Base-by-base conservation (phyloP, 208 protist genomes). In the Crithidia bombi region DNA sequence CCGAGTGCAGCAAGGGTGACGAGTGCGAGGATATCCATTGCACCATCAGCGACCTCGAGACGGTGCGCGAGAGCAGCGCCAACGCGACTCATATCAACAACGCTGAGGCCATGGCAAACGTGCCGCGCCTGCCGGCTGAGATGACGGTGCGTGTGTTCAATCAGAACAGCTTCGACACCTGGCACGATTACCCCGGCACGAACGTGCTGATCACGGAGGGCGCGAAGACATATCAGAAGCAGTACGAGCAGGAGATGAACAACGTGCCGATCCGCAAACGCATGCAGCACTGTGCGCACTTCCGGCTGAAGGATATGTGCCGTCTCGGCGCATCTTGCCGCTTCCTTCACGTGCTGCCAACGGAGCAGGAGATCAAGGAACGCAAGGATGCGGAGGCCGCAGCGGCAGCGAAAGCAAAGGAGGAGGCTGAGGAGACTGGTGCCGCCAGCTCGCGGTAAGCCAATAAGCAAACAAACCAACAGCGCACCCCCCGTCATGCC, bases 271-370 rank as follows among this genome's bases (percentile, higher is more conserved):
- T 64, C 14, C 81, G 81, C 17, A 91, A 91, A 54, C 78, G 81
- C 70, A 95, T 95, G 90, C 90, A 95, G 71, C 90, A 95, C 75
- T 95, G 90, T 49, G 90, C 90, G 15, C 90, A 95, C 74, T 95
- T 95, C 55, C 85, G 86, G 21, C 73, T 91, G 17, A 92, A 95
- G 70, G 70, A 86, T 52, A 78, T 95, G 72, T 95, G 90, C 62
- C 87, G 90, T 75, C 74, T 89, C 28, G 90, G 90, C 26, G 78
- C 78, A 36, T 78, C 72, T 23, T 95, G 90, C 71, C 81, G 82
- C 49, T 95, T 95, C 67, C 64, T 95, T 7, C 90, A 95, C 67
- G 87, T 95, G n/a, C 67, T 95, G 9, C 61, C 73, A 5, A 81
- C 78, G 17, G 51, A 80, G 5, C 64, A 82, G 55, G 78, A 79